Base-by-base conservation (phyloP, 805 yeast species). In the Barnettozyma sucrosica region DNA sequence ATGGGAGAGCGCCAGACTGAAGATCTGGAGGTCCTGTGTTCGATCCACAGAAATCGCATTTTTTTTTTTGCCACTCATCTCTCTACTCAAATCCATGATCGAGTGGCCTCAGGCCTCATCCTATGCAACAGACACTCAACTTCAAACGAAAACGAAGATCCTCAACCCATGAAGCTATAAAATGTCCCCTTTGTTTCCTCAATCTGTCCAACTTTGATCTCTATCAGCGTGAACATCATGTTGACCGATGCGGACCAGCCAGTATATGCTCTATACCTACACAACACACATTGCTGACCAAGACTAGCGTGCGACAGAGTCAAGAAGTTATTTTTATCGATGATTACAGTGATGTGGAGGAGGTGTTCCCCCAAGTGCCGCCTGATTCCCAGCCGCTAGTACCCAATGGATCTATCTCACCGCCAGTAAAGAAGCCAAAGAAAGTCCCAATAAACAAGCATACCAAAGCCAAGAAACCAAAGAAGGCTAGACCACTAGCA, bases 11-110 rank as follows among this genome's bases (percentile, higher is more conserved):
- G 64, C 54, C 55, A 55, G 63, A 59, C 64, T 62, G 64, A 61
- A 61, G 64, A 81, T 81, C 86, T 79, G 82, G 74, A 81, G 86
- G 86, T 80, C 84, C 82, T 79, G 85, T 77, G 85, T 81, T 81
- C 86, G 81, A 81, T 79, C 85, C 86, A 77, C 85, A 79, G 77
- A 74, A 71, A 65, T 71, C 77, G 80, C 79, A 75, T 58, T 48
- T 44, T 45, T 39, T 32, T 41, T 32, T 30, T 33, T 41, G 2
- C 36, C 21, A 6, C 25, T 10, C 10, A 4, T 21, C 16, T 20
- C 30, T 7, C 19, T 5, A 34, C 10, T 16, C 11, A 14, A 19
- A 41, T 20, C n/a, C 37, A 38, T n/a, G 32, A 13, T 20, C 33
- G 23, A 30, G 18, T 20, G 26, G 20, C 19, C 32, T 10, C n/a